These are phyloP conservation scores for Annulohypoxylon nitens DNA, from an alignment of 495 filamentous ascomycete genomes.

Conservation along the genomic window DNA sequence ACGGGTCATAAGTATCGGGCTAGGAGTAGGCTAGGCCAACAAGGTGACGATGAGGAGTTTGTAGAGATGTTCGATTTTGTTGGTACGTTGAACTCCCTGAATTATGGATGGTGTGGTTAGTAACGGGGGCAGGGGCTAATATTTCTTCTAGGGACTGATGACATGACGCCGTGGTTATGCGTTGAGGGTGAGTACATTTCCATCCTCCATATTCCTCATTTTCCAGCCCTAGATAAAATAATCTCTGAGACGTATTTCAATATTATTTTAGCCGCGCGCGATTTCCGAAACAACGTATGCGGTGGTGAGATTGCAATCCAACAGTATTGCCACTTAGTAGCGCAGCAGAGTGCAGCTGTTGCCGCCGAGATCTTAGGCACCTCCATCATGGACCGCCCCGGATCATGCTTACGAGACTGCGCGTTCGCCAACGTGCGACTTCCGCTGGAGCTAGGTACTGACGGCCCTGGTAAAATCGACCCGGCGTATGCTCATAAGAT, in stretches of 20 bases:
- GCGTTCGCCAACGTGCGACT: slow-evolving; percentile 75
- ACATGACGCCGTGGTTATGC: slow-evolving; percentile 41
- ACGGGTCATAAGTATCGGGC: slow-evolving; percentile 71
- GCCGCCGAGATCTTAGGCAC: slow-evolving; percentile 73
- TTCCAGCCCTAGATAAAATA: not conserved
- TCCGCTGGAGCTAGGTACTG: slow-evolving; percentile 63
- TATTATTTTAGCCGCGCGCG: slow-evolving; percentile 63
- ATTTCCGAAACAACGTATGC: slow-evolving; percentile 72
- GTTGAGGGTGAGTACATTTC: slow-evolving; percentile 28
- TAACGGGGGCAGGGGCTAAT: not conserved
- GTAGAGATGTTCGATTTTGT: slow-evolving; percentile 44
- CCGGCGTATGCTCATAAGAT: slow-evolving; percentile 25
- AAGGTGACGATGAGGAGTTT: not conserved
- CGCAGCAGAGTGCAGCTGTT: slow-evolving; percentile 65
- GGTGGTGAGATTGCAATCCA: slow-evolving; percentile 79
- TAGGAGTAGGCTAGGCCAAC: not conserved
- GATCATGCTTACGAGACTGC: slow-evolving; percentile 54
- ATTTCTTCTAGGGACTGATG: slow-evolving; percentile 22
- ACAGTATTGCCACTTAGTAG: slow-evolving; percentile 68
- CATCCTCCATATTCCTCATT: not conserved
- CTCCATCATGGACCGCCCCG: slow-evolving; percentile 70
- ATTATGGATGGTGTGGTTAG: not conserved
- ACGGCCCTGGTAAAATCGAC: slow-evolving; percentile 37
- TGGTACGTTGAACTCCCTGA: slow-evolving; percentile 29
- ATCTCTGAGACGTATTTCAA: not conserved